Conservation (phyloP, 164 flowering plant species). For the Saururus chinensis region DNA sequence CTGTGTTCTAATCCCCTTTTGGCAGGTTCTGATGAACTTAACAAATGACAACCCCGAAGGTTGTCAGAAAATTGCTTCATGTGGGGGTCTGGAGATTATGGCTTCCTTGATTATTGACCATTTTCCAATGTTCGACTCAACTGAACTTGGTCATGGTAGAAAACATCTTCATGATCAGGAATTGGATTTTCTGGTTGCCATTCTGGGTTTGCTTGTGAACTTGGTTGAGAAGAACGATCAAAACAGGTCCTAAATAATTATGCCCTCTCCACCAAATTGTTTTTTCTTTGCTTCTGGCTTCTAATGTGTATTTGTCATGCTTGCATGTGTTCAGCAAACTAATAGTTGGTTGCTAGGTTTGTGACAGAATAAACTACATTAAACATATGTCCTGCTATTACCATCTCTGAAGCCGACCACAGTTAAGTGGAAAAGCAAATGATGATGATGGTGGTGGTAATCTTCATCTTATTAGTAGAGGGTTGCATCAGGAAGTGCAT, state of each 20-base stretch:
- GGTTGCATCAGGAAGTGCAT: not conserved
- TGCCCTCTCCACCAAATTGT: not conserved
- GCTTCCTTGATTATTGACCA: slow-evolving; percentile 64
- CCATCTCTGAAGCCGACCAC: not conserved
- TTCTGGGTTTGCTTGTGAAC: slow-evolving; percentile 91
- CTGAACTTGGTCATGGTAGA: slow-evolving; percentile 20
- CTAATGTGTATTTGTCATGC: not conserved
- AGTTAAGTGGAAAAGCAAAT: not conserved
- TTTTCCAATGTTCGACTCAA: slow-evolving; percentile 56
- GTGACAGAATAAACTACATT: not conserved
- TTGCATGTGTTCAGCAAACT: not conserved
- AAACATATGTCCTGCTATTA: not conserved
- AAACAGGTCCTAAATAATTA: slow-evolving; percentile 48
- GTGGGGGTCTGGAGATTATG: slow-evolving; percentile 83
- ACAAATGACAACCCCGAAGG: slow-evolving; percentile 90
- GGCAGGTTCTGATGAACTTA: slow-evolving; percentile 92
- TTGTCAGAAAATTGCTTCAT: slow-evolving; percentile 79
- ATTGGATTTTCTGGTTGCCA: slow-evolving; percentile 90
- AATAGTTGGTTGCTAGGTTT: not conserved
- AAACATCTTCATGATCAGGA: slow-evolving; percentile 67
- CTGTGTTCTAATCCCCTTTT: slow-evolving; percentile 3
- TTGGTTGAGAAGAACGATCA: slow-evolving; percentile 85
- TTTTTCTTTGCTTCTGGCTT: not conserved
- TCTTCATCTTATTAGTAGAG: not conserved
- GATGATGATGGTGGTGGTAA: not conserved